These are phyloP conservation scores for Raphanus sativus DNA, from an alignment of 345 rosid genomes.

Conservation along the genomic window DNA sequence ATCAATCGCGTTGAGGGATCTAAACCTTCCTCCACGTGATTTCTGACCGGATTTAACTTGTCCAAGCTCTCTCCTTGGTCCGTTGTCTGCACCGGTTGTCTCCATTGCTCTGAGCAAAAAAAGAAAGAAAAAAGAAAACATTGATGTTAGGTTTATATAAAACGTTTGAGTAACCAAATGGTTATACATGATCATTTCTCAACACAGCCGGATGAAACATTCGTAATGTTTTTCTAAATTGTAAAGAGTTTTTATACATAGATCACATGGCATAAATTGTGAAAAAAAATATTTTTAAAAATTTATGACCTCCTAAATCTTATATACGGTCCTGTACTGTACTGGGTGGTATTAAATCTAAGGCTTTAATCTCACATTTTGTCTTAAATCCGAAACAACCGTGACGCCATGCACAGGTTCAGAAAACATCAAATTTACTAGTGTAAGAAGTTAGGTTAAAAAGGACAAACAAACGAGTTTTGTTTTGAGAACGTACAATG, in stretches of 20 bases:
- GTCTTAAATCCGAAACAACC: neutral
- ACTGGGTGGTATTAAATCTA: neutral
- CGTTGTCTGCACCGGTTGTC: conserved; percentile 35
- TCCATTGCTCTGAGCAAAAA: conserved; percentile 18
- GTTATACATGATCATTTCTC: neutral
- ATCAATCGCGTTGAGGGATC: conserved; percentile 63
- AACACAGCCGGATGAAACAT: no score
- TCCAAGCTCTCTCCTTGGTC: conserved; percentile 50
- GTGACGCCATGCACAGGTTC: neutral
- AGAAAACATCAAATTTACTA: conserved; percentile 3
- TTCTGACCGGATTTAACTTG: conserved; percentile 23
- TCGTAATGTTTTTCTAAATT: no score
- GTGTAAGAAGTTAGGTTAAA: neutral
- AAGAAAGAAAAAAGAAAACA: neutral
- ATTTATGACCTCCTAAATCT: no score
- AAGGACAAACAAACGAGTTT: neutral
- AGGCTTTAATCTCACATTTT: neutral
- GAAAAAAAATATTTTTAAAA: no score
- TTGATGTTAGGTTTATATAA: neutral
- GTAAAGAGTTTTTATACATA: no score
- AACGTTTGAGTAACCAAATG: neutral
- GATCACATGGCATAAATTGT: no score
- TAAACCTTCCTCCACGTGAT: conserved; percentile 35
- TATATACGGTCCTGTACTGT: no score
- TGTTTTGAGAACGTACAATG: conserved; percentile 24